Percentiles rank a stretch among this genome's conserved stretches.
phyloP scores from a whole-genome alignment of 1,139 yeast genomes.

The Kurtzmaniella quercitrusa region DNA sequence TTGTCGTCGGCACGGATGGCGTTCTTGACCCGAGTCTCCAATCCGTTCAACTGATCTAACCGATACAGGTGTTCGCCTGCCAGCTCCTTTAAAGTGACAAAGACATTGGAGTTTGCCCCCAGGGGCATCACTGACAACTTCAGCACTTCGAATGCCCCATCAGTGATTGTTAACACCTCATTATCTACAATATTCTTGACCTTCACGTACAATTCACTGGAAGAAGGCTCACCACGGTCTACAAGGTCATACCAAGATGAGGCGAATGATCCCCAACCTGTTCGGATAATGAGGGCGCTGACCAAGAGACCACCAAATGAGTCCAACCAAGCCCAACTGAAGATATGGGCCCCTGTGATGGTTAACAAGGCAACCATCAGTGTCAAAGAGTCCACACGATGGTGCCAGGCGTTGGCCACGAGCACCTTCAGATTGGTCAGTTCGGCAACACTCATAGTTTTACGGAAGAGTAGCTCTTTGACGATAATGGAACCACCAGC shows the following conservation, averaged over 20 bases:
- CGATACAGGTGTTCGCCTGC: constrained; percentile 12
- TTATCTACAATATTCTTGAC: constrained; percentile 17
- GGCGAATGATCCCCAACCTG: constrained; percentile 74
- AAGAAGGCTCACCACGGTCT: constrained; percentile 47
- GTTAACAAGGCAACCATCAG: constrained; percentile 88
- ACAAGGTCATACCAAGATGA: constrained; percentile 71
- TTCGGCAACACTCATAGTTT: constrained; percentile 75
- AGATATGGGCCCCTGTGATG: constrained; percentile 77
- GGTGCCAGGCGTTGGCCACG: constrained; percentile 98
- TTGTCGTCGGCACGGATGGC: constrained; percentile 28
- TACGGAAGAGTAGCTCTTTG: constrained; percentile 82
- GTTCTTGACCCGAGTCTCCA: constrained; percentile 22
- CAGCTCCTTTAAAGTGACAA: constrained; percentile 20
- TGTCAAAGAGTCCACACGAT: constrained; percentile 90
- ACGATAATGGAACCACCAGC: constrained; percentile 83
- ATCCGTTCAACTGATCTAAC: constrained; percentile 22
- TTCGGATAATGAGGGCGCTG: constrained; percentile 73
- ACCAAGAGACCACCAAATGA: constrained; percentile 89
- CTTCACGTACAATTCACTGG: constrained; percentile 26
- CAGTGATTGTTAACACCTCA: constrained; percentile 16
- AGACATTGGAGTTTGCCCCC: constrained; percentile 61
- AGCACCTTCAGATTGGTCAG: constrained; percentile 80
- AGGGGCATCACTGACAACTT: constrained; percentile 58
- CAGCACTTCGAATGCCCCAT: constrained; percentile 28
- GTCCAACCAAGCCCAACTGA: constrained; percentile 79